These are phyloP conservation scores for Apiosordaria backusii DNA, from an alignment of 495 filamentous ascomycete genomes.

Conservation along the genomic window DNA sequence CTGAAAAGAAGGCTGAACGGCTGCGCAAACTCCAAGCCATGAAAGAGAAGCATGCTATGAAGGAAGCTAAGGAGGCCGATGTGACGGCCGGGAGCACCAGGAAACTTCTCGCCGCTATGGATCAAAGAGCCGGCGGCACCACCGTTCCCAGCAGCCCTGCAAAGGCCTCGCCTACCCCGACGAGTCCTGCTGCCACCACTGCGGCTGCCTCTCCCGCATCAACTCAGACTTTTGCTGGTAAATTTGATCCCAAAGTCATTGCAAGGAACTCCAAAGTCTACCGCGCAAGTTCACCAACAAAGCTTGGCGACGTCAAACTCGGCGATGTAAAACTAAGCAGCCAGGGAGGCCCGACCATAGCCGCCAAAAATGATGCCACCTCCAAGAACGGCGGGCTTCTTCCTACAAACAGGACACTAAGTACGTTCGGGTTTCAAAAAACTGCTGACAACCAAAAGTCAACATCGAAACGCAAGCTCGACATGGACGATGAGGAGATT, in stretches of 20 bases:
- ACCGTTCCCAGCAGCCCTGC: constrained; percentile 48
- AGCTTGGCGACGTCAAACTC: constrained; percentile 37
- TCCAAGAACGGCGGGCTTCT: constrained; percentile 25
- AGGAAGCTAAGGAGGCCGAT: constrained; percentile 71
- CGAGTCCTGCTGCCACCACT: constrained; percentile 46
- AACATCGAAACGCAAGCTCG: constrained; percentile 66
- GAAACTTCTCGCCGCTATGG: constrained; percentile 70
- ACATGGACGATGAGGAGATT: constrained; percentile 84
- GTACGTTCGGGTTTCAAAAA: constrained; percentile 77
- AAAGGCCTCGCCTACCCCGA: constrained; percentile 51
- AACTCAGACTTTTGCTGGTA: constrained; percentile 61
- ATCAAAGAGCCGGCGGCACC: constrained; percentile 60
- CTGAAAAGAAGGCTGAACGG: constrained; percentile 79
- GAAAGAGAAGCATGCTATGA: constrained; percentile 85
- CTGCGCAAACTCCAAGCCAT: constrained; percentile 84
- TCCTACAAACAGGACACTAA: constrained; percentile 50
- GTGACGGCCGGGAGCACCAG: constrained; percentile 59
- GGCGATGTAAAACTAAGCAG: constrained; percentile 30
- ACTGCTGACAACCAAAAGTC: constrained; percentile 62
- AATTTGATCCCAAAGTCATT: constrained; percentile 87
- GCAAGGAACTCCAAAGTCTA: constrained; percentile 67
- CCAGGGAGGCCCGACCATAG: constrained; percentile 29
- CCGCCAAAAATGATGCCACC: constrained; percentile 1
- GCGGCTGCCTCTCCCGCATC: constrained; percentile 38
- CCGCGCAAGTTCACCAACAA: constrained; percentile 34